phyloP scores from a whole-genome alignment of 2,329 filamentous ascomycete genomes.

The Colletotrichum kahawae region DNA sequence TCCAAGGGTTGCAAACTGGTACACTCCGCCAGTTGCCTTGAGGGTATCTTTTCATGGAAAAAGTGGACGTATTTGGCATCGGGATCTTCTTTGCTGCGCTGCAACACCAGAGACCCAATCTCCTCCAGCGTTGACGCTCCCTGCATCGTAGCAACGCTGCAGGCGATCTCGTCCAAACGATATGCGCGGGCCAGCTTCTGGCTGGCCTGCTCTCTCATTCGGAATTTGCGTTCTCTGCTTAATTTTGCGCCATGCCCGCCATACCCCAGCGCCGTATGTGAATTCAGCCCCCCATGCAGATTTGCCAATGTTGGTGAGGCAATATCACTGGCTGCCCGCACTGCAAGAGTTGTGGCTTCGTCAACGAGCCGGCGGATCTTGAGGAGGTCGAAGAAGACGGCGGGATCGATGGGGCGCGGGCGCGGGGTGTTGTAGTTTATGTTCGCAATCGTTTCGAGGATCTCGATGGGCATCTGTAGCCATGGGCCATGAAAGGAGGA shows the following conservation, averaged over 20 bases:
- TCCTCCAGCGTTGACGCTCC: conserved; percentile 78
- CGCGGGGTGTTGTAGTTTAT: conserved; percentile 79
- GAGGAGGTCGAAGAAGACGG: conserved; percentile 82
- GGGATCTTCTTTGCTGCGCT: conserved; percentile 68
- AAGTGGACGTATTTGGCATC: conserved; percentile 91
- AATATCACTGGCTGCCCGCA: conserved; percentile 77
- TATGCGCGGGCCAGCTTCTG: conserved; percentile 81
- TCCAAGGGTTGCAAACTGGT: conserved; percentile 71
- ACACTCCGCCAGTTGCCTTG: conserved; percentile 72
- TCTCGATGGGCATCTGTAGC: conserved; percentile 79
- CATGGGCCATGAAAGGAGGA: conserved; percentile 84
- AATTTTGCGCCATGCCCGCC: conserved; percentile 68
- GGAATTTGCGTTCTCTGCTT: conserved; percentile 77
- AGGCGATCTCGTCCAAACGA: conserved; percentile 81
- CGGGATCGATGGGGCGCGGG: conserved; percentile 78
- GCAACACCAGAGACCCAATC: conserved; percentile 74
- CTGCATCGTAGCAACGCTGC: conserved; percentile 85
- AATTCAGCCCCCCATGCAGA: conserved; percentile 45
- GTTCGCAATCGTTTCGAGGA: conserved; percentile 79
- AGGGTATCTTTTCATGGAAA: conserved; percentile 89
- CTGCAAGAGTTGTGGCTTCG: conserved; percentile 78
- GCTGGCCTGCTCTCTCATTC: conserved; percentile 81
- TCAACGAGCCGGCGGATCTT: conserved; percentile 83
- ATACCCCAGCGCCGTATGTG: conserved; percentile 46
- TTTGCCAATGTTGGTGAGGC: conserved; percentile 68